Conservation (phyloP, 2,329 filamentous ascomycete species). For the Penicillium palitans region DNA sequence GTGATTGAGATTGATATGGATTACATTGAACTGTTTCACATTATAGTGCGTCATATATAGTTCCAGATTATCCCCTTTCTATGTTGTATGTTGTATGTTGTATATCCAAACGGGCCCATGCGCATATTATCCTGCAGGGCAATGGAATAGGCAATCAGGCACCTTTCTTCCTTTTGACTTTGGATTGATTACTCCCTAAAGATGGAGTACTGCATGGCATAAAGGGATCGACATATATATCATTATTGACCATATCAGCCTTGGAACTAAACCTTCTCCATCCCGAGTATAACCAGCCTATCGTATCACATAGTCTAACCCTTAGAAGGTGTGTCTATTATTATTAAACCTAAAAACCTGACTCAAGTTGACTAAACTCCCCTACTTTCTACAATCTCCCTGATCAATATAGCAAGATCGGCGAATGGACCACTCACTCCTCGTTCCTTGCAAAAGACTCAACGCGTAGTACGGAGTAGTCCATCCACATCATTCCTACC, state of each 20-base stretch:
- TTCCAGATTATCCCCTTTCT: neutral
- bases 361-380: neutral
- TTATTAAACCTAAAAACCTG: neutral
- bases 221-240: neutral
- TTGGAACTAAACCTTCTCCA: neutral
- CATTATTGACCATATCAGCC: neutral
- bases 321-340: neutral
- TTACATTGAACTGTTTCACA: neutral
- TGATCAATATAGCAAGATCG: neutral
- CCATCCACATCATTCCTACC: neutral
- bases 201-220: neutral
- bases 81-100: no score
- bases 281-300: neutral
- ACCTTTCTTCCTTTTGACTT: neutral
- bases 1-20: neutral
- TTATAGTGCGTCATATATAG: neutral
- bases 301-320: neutral
- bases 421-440: neutral
- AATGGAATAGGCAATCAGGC: constrained; percentile 3
- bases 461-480: neutral
- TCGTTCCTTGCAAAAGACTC: neutral
- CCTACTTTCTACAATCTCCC: neutral
- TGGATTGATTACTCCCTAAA: neutral
- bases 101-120: constrained; percentile 6
- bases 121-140: constrained; percentile 5